These are phyloP conservation scores for Cladosporium sp. DNA, from an alignment of 2,329 filamentous ascomycete species.

Conservation along the genomic window DNA sequence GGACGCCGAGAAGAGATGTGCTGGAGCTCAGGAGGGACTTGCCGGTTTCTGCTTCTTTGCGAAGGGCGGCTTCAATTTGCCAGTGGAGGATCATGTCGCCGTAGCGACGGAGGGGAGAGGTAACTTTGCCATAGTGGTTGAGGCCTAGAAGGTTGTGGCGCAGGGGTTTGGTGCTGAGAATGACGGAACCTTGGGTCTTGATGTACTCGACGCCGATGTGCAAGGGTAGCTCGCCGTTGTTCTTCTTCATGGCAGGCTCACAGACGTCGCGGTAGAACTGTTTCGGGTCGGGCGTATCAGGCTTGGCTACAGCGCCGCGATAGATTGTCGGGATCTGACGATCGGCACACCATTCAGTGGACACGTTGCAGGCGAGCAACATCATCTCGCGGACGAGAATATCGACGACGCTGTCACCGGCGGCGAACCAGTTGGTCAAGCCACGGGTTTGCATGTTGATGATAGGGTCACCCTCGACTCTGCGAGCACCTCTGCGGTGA, in stretches of 20 bases:
- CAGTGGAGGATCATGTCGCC: slow-evolving; percentile 63
- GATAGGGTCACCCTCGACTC: slow-evolving; percentile 46
- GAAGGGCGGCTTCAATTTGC: slow-evolving; percentile 63
- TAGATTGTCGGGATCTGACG: slow-evolving; percentile 54
- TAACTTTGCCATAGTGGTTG: slow-evolving; percentile 57
- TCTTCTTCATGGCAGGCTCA: slow-evolving; percentile 39
- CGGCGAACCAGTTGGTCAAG: slow-evolving; percentile 37
- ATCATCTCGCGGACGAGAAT: slow-evolving; percentile 51
- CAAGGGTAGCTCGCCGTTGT: slow-evolving; percentile 37
- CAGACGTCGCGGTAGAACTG: slow-evolving; percentile 38
- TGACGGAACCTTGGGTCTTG: slow-evolving; percentile 41
- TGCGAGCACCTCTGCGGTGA: slow-evolving; percentile 39
- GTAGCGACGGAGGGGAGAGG: slow-evolving; percentile 62
- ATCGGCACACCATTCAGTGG: slow-evolving; percentile 53
- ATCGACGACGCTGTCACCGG: slow-evolving; percentile 22
- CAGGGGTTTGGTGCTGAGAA: slow-evolving; percentile 49
- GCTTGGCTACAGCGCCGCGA: slow-evolving; percentile 39
- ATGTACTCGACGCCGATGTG: slow-evolving; percentile 45
- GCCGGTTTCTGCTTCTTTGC: slow-evolving; percentile 53
- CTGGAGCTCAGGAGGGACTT: slow-evolving; percentile 39
- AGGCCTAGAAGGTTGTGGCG: slow-evolving; percentile 54
- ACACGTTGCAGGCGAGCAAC: slow-evolving; percentile 56
- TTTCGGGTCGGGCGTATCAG: slow-evolving; percentile 37
- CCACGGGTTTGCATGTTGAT: slow-evolving; percentile 39
- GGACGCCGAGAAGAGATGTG: background rate